Evolutionary conservation across 495 filamentous ascomycete species (phyloP), one percentile per base, ranked within the genome.

Genomic region (Lasiosphaeria miniovina): DNA sequence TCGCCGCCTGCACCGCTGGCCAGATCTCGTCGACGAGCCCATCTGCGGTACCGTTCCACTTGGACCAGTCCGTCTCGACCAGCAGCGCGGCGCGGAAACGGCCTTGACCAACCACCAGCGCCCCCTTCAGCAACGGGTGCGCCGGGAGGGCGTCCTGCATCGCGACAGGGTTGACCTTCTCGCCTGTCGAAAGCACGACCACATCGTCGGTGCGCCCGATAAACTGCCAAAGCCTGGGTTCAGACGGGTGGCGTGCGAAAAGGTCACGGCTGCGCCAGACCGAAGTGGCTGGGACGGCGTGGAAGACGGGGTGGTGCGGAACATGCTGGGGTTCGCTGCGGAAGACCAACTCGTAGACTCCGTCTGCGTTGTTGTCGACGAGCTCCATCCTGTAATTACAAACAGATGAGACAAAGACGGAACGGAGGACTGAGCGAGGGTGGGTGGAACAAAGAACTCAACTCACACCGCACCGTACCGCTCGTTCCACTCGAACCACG

Each of bases 141-240:
- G 65, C 60, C 8, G 60, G 54, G 4, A 84, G 55, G 0, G 62
- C 50, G 40, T 65, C 65, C 60, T 87, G 83, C 33, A 82, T 70
- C 2, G 74, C 59, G 0, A 76, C 67, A 0, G 84, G 83, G 54
- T 84, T 81, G 36, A 81, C 60, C 66, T 86, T 86, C 57, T 85
- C 78, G 3, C 82, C 84, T 59, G 81, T 84, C 11, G 71, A 73
- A 50, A 86, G 73, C 0, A 83, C 81, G 40, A 87, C 77, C 34
- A 84, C 65, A 61, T 86, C 83, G 59, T 87, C 83, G 0, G 64
- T 58, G 33, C 83, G 71, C 0, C 81, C 78, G 33, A 64, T 58
- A 59, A 77, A 80, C 7, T 58, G 62, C 82, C 80, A 85, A 35
- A 75, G 66, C 7, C 71, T 63, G 0, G 73, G 65, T 32, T 72